A percentile compares a stretch with the other conserved stretches of the same genome.
Evolutionary conservation across 176 grass and related monocot species (phyloP).

Genomic region (Triticum dicoccoides): DNA sequence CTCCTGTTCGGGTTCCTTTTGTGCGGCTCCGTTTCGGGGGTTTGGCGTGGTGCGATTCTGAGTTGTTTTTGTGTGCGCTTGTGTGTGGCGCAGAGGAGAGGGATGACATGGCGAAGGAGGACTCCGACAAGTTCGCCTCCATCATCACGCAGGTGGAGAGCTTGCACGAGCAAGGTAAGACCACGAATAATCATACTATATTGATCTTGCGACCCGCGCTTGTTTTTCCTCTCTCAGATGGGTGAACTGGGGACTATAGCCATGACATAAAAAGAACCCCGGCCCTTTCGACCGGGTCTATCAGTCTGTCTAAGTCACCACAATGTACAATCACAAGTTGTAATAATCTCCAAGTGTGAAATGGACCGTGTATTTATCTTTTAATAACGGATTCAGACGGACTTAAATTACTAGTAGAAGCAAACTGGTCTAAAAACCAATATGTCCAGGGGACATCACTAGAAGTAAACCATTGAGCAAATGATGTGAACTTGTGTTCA

Average conservation of each 20-base stretch:
- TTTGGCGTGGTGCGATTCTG: neutral
- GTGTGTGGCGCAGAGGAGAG: constrained; percentile 56
- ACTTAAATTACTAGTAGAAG: neutral
- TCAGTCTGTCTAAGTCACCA: neutral
- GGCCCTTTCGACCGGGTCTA: neutral
- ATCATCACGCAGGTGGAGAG: constrained; percentile 80
- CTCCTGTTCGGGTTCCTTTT: neutral
- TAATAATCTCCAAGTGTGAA: neutral
- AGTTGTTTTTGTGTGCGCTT: neutral
- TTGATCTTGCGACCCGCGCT: neutral
- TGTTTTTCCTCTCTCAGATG: neutral
- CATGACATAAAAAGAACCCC: neutral
- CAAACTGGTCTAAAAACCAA: neutral
- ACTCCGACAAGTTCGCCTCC: constrained; percentile 60
- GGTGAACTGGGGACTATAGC: neutral
- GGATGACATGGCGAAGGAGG: constrained; percentile 59
- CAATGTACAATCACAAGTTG: neutral
- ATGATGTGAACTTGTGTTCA: neutral
- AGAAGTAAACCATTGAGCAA: neutral
- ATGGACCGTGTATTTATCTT: neutral
- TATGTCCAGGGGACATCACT: neutral
- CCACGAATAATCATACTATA: constrained; percentile 19
- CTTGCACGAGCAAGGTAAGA: constrained; percentile 79
- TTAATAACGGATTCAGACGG: neutral
- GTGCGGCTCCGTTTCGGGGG: neutral